A percentile compares a stretch with the other conserved stretches of the same genome.
These are phyloP conservation scores for Aureobasidium sp. DNA, from an alignment of 2,329 filamentous ascomycete genomes.

Conservation along the genomic window DNA sequence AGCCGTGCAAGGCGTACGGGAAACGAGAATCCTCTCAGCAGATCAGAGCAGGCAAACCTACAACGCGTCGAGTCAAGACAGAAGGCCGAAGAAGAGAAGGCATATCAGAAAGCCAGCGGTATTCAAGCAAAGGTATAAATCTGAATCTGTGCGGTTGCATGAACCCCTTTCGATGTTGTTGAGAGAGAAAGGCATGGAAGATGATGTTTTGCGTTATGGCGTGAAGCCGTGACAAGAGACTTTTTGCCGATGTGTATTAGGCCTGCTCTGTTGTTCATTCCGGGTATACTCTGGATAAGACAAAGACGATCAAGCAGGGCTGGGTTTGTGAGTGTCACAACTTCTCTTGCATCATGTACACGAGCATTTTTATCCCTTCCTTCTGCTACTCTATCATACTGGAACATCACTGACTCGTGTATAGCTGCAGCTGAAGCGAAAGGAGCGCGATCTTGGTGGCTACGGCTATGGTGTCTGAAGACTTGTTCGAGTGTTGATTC, in stretches of 20 bases:
- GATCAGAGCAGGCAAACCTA: slow-evolving; percentile 27
- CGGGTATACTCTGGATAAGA: neutral
- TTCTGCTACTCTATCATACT: neutral
- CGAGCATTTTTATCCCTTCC: neutral
- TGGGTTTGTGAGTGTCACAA: slow-evolving; percentile 9
- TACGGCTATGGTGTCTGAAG: slow-evolving; percentile 9
- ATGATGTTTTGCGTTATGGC: neutral
- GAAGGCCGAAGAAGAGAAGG: slow-evolving; percentile 12
- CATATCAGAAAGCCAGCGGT: slow-evolving; percentile 12
- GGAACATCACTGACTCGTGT: neutral
- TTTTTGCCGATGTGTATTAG: neutral
- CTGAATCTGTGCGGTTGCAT: neutral
- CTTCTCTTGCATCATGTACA: neutral
- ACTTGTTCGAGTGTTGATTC: neutral
- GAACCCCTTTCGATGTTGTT: neutral
- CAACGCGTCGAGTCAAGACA: slow-evolving; percentile 18
- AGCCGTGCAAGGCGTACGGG: slow-evolving; percentile 22
- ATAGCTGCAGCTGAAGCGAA: neutral
- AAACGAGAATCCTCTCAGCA: slow-evolving; percentile 25
- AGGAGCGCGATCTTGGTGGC: slow-evolving; percentile 7
- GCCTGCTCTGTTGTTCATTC: no score
- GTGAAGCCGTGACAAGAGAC: neutral
- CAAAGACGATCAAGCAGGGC: neutral
- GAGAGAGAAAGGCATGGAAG: neutral
- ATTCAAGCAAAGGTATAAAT: slow-evolving; percentile 19